Evolutionary conservation across 2,329 filamentous ascomycete species (phyloP), one percentile per base, ranked within the genome.

Genomic region (Fonsecaea pedrosoi): DNA sequence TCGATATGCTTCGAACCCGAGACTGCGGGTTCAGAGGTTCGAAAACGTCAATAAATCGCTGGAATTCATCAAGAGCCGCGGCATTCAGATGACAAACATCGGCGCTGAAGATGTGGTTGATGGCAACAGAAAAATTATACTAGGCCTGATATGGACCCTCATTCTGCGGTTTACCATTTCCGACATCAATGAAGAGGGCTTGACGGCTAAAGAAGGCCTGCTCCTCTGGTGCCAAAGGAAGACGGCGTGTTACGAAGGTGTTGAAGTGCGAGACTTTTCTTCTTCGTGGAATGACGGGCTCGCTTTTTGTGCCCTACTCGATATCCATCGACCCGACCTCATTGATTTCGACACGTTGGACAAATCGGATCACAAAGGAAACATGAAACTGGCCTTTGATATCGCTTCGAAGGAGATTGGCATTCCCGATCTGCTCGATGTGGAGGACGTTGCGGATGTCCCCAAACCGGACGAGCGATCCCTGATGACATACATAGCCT

Each of bases 401-500:
- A 94, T 99, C 74, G 95, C 95, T 8, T 89, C 91, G 73, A 92
- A 94, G 77, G 95, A 98, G 81, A 98, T 99, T 75, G 95, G 95
- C 58, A 99, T 99, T 67, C 95, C 95, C 15, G 92, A 94, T 75
- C 84, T 99, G 77, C 86, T 99, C 66, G 95, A 99, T 78, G 95
- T 98, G 13, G 95, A 99, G 80, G 95, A 99, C 82, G 95, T 99
- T 21, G 97, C 92, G 78, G 95, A 99, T 77, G 94, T 99, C 34
- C 87, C 93, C 30, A 96, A 95, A 81, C 95, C 95, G 30, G 95
- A 99, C 77, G 95, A 99, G 80, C 90, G 92, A 74, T 96, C 92
- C 78, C 85, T 99, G 77, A 99, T 99, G 95, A 99, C 95, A 0
- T 99, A 99, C 79, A 99, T 99, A 74, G 95, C 95, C 71, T 99